A percentile compares a stretch with the other conserved stretches of the same genome.
phyloP scores from a whole-genome alignment of 139 green algal species.

The Ulvella scutata region DNA sequence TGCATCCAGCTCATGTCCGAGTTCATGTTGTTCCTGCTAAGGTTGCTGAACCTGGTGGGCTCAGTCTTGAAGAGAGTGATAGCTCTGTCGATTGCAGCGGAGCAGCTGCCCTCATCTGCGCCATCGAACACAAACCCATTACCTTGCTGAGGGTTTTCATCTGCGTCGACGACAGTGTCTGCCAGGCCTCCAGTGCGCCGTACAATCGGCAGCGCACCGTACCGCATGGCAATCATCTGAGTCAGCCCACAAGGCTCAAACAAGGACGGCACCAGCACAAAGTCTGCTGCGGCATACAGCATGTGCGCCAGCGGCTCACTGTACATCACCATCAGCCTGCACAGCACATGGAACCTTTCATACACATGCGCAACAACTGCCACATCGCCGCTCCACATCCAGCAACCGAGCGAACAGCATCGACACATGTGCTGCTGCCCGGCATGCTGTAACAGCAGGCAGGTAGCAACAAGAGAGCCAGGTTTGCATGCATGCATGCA shows the following conservation, averaged over 20 bases:
- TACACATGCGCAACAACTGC: no score
- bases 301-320: constrained; percentile 67
- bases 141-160: constrained; percentile 9
- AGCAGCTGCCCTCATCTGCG: constrained; percentile 47
- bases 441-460: no score
- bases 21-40: constrained; percentile 31
- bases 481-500: no score
- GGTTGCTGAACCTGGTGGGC: constrained; percentile 19
- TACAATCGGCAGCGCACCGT: constrained; percentile 25
- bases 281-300: constrained; percentile 81
- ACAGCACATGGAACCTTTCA: no score
- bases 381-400: no score
- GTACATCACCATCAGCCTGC: constrained; percentile 51
- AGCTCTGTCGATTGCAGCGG: constrained; percentile 52
- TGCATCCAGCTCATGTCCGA: constrained; percentile 12
- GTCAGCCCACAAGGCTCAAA: constrained; percentile 95
- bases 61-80: constrained; percentile 35
- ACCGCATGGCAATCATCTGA: constrained; percentile 70
- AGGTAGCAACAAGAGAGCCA: no score
- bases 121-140: constrained; percentile 87
- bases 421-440: no score
- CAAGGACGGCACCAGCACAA: constrained; percentile 87
- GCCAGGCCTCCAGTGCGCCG: constrained; percentile 63
- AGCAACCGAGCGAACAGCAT: no score
- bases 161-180: constrained; percentile 67